Evolutionary conservation across 371 early-diverging fungal species (phyloP), one percentile per base, ranked within the genome.

Genomic region (Actinomucor elegans): DNA sequence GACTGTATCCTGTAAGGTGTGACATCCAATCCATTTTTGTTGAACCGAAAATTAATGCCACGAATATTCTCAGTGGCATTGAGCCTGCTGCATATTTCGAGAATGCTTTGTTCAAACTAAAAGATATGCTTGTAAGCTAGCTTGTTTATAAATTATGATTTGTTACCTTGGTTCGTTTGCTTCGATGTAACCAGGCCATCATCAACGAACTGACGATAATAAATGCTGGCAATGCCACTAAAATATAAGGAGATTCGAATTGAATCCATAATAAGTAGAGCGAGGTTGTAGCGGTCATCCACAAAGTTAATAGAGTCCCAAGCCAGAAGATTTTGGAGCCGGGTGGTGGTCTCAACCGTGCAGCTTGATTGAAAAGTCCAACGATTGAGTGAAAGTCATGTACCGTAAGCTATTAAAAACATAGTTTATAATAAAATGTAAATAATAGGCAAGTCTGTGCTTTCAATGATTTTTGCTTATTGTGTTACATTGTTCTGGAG

Each of bases 31-130:
- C 50, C 53, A 37, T 71, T 59, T 36, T 65, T 73, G 40, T 33
- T 58, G 17, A 77, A 66, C 10, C 64, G 58, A 54, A 66, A 77
- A 43, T 72, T 64, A 15, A 77, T 74, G 9, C 75, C 78, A 18
- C 68, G 70, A 35, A 77, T 72, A 28, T 77, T 77, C 35, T 77
- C 73, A 12, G 73, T 74, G 10, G 78, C 74, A 66, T 77, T 77
- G 17, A 77, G 27, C 36, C 65, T 61, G 32, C 61, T 49, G 46
- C 78, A 77, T 17, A 71, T 50, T 23, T 74, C 68, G 11, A 63
- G 24, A 35, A 77, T 59, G 34, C 59, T 52, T 27, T 51, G 32
- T 51, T 77, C 71, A 68, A 77, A 77, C 76, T 76, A 59, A 1
- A 34, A n/a, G n/a, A n/a, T 35, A 31, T 31, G 31, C 11, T 5